Conservation (phyloP, 768 basidiomycete species). For the Suillus placidus region DNA sequence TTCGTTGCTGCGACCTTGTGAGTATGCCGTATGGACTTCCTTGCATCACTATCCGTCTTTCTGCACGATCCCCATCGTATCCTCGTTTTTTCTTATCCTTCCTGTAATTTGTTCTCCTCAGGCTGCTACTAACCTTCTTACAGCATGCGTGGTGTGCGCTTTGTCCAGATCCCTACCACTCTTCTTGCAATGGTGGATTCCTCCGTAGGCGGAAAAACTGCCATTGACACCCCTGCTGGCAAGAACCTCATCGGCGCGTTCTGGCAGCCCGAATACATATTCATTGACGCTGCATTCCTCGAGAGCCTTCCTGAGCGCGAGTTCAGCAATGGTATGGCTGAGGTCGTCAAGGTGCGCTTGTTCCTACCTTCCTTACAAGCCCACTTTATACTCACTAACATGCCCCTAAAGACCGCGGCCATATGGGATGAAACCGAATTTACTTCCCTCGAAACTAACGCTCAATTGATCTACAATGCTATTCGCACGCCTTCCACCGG, state of each 20-base stretch:
- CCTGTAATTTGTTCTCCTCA: not conserved
- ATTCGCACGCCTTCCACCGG: conserved; percentile 61
- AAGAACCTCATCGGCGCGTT: conserved; percentile 99
- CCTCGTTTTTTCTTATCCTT: conserved; percentile 9
- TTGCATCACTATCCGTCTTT: not conserved
- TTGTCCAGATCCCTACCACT: conserved; percentile 96
- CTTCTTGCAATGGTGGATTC: conserved; percentile 99
- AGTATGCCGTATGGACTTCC: conserved; percentile 29
- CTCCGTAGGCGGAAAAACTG: conserved; percentile 96
- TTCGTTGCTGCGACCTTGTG: conserved; percentile 98
- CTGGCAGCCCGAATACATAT: conserved; percentile 97
- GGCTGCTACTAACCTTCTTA: conserved; percentile 9
- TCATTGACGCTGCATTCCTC: conserved; percentile 96
- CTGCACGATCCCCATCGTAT: not conserved
- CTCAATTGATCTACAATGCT: conserved; percentile 83
- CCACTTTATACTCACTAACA: conserved; percentile 4
- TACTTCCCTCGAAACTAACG: conserved; percentile 80
- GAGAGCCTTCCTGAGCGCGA: conserved; percentile 91
- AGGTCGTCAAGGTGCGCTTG: conserved; percentile 84
- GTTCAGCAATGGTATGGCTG: conserved; percentile 99
- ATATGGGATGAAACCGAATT: conserved; percentile 97
- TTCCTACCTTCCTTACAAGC: not conserved
- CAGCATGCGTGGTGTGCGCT: conserved; percentile 96
- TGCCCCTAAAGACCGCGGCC: conserved; percentile 80
- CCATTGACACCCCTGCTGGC: conserved; percentile 97